Percentiles rank a stretch among this genome's conserved stretches.
Evolutionary conservation across 1,284 basidiomycete genomes (phyloP).

Genomic region (Stygiomarasmius scandens): DNA sequence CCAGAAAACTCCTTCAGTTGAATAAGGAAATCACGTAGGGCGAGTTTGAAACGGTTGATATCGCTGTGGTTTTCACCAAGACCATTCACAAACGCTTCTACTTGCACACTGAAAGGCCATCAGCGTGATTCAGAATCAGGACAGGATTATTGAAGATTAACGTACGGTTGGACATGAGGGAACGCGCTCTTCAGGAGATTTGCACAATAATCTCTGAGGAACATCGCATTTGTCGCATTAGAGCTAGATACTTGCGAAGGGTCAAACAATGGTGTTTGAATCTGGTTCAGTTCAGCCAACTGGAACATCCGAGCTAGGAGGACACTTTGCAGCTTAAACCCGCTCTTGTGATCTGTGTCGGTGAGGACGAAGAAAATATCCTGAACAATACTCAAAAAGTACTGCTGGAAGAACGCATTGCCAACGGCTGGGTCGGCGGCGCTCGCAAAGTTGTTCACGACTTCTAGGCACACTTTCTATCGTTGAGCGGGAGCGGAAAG

Average conservation of each 20-base stretch:
- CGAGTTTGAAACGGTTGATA: conserved; percentile 91
- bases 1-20: conserved; percentile 93
- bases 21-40: conserved; percentile 91
- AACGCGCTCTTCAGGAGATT: conserved; percentile 88
- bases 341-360: conserved; percentile 98
- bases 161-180: conserved; percentile 85
- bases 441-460: conserved; percentile 93
- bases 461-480: conserved; percentile 83
- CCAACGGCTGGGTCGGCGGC: conserved; percentile 76
- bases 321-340: conserved; percentile 89
- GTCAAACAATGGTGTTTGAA: conserved; percentile 88
- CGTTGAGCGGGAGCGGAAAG: conserved; percentile 18
- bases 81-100: conserved; percentile 79
- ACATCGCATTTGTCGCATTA: conserved; percentile 79
- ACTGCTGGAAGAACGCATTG: conserved; percentile 77
- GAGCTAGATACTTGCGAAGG: conserved; percentile 73
- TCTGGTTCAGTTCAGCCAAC: conserved; percentile 83
- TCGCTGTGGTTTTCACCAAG: conserved; percentile 89
- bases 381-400: conserved; percentile 91
- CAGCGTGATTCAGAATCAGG: neutral
- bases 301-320: conserved; percentile 95
- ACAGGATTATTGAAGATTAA: conserved; percentile 21
- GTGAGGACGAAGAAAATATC: conserved; percentile 98
- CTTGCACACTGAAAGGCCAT: conserved; percentile 54
- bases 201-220: conserved; percentile 87